Evolutionary conservation across 257 asterid genomes (phyloP), one percentile per base, ranked within the genome.

Genomic region (Gardenia jasminoides): DNA sequence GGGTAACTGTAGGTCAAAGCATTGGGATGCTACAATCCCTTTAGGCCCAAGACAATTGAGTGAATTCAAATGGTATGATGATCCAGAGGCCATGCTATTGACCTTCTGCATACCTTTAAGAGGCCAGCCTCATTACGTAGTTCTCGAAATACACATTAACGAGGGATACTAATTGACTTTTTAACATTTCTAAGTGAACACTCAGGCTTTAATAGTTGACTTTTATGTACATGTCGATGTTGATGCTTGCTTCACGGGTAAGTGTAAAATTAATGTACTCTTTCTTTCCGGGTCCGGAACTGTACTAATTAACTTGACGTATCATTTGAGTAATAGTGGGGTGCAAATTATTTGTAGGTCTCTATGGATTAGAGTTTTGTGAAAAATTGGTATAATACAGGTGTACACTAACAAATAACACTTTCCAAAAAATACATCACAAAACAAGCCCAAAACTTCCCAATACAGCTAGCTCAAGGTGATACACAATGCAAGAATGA

Each of bases 1-100:
- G 54, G 69, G 52, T 17, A 72, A 74, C 33, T 74, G 50, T 76
- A 74, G 72, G 82, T 82, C 88, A 82, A 79, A 78, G 77, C 83
- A 82, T 82, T 72, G 85, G 82, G 82, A 84, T 79, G 78, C 76
- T 74, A 72, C 71, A 74, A 46, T 46, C 24, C 77, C 82, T 81
- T 79, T 78, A 76, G 72, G 81, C 41, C 59, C 58, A 76, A 72
- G 76, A 70, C 41, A 84, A 67, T 73, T 39, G 76, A 68, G 75
- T 67, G 39, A 67, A 79, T 82, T 84, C 78, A 82, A 84, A 79
- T 82, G 86, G 26, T 72, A 81, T 85, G 67, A 80, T 81, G 79
- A 84, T 76, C 72, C 68, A 30, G 69, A 81, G 84, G 83, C 78
- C 87, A 80, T 82, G 31, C 76, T 31, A 70, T 86, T 86, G 87